Base-by-base conservation (phyloP, 805 yeast genomes). In the Nakazawaea wyomingensis region DNA sequence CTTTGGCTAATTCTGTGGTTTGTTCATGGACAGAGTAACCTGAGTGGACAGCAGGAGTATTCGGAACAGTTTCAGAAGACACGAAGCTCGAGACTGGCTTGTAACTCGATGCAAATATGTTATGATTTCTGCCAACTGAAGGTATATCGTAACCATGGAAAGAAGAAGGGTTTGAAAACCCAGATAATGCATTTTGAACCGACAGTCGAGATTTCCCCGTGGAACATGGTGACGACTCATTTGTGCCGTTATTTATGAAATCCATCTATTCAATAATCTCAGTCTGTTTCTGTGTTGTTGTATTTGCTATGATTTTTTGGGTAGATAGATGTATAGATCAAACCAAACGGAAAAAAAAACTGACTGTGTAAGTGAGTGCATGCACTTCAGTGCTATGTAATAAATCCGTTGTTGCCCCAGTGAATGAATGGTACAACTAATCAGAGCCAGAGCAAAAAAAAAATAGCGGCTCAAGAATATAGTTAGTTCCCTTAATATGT, bases 1-100 rank as follows among this genome's bases (percentile, higher is more conserved):
- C 75, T 36, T 65, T 68, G 4, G 84, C 84, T 37, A 77, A 62
- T 34, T 66, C 72, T 1, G 78, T 81, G 0, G 82, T 69, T 46
- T 76, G 77, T 46, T 74, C 80, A 49, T 78, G 81, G 34, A 78
- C 66, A 13, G 72, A 69, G 20, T 59, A 55, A 4, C 76, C 73
- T 0, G 78, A 63, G 50, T 69, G 71, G 13, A 76, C 72, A 2
- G 68, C 60, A 4, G 80, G 78, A 8, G 40, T 24, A 13, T 24
- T 34, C 7, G 17, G 4, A 14, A 42, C 9, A 9, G 18, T 31
- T 14, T 37, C 31, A 13, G 35, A 30, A 16, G 34, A n/a, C 11
- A 16, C 21, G 17, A 22, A 30, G 9, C 33, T 26, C 9, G 41
- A 30, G 5, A 30, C 13, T 11, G 16, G 39, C 17, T 34, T 34